Conservation (phyloP, 768 basidiomycete species). For the Termitomyces sp. region DNA sequence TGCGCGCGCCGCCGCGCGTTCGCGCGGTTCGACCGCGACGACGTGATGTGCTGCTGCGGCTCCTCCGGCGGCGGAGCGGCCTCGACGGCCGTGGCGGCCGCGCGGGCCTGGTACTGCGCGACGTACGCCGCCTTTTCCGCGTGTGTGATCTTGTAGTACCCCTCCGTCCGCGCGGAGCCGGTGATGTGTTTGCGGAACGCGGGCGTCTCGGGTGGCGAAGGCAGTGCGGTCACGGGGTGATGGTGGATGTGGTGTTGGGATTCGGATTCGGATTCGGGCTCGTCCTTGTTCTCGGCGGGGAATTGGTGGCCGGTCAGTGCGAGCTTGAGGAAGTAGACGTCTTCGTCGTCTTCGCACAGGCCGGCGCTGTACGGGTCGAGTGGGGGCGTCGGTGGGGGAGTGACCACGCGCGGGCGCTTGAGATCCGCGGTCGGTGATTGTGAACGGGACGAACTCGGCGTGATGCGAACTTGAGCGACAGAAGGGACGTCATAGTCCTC, state of each 20-base stretch:
- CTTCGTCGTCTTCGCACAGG: conserved; percentile 83
- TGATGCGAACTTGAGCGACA: conserved; percentile 44
- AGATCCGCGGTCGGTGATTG: conserved; percentile 36
- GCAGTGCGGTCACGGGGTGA: conserved; percentile 5
- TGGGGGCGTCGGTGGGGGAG: conserved; percentile 39
- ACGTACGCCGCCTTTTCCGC: conserved; percentile 90
- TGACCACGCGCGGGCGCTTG: conserved; percentile 28
- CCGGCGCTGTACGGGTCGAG: conserved; percentile 50
- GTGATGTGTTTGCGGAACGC: conserved; percentile 73
- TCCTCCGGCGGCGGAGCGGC: conserved; percentile 39
- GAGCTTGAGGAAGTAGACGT: conserved; percentile 72
- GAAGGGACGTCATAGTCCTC: conserved; percentile 46
- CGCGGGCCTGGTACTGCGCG: conserved; percentile 74
- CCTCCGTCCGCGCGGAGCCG: conserved; percentile 89
- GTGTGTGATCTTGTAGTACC: conserved; percentile 92
- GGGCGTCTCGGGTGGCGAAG: conserved; percentile 33
- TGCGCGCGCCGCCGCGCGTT: conserved; percentile 87
- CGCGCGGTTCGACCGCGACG: conserved; percentile 86
- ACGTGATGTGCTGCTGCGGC: conserved; percentile 52
- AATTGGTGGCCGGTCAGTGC: conserved; percentile 39
- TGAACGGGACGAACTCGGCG: conserved; percentile 37
- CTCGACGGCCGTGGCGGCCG: conserved; percentile 30
- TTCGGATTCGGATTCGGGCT: conserved; percentile 4
- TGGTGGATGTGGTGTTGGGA: neutral
- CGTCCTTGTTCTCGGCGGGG: conserved; percentile 16